Evolutionary conservation across 1,284 basidiomycete genomes (phyloP), one percentile per base, ranked within the genome.

Genomic region (Puccinia horiana): DNA sequence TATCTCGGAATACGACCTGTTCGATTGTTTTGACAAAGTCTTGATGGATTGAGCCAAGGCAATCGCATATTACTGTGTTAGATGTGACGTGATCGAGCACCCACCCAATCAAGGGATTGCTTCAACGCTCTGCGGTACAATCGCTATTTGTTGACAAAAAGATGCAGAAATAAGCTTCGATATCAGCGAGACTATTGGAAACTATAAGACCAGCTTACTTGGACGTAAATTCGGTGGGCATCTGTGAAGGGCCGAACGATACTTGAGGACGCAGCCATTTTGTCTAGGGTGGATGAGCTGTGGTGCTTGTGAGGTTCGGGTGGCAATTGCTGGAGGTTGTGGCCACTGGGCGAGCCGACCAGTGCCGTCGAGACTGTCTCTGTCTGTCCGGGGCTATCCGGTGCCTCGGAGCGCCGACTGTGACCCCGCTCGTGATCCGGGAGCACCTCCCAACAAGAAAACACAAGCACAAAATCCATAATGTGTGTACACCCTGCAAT

Each of bases 101-200:
- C 52, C 56, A 81, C 79, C 86, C 86, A 86, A 83, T 86, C 85
- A 69, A 85, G 85, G 14, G 85, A 84, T 42, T 85, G 84, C 83
- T 86, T 86, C 20, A 86, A 78, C 12, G 86, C 84, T 42, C 84
- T 84, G 44, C 86, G 84, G 83, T 86, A 86, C 42, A 86, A 83
- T 72, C 83, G 84, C 86, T 86, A 81, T 73, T 52, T 9, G 32
- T 35, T 74, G 26, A 16, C 35, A 52, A 8, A 58, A 23, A 37
- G 61, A 4, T 11, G 32, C 18, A n/a, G 47, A 12, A 16, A 26
- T 26, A n/a, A 5, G 40, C 44, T 47, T 47, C 9, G 63, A 83
- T 26, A 84, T 82, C 20, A n/a, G 23, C 6, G 14, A 8, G 63
- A 35, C 26, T 14, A 29, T 44, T 26, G 20, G 1, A 63, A 14